phyloP scores from a whole-genome alignment of 23 red algal genomes.

The Gracilaria gracilis region DNA sequence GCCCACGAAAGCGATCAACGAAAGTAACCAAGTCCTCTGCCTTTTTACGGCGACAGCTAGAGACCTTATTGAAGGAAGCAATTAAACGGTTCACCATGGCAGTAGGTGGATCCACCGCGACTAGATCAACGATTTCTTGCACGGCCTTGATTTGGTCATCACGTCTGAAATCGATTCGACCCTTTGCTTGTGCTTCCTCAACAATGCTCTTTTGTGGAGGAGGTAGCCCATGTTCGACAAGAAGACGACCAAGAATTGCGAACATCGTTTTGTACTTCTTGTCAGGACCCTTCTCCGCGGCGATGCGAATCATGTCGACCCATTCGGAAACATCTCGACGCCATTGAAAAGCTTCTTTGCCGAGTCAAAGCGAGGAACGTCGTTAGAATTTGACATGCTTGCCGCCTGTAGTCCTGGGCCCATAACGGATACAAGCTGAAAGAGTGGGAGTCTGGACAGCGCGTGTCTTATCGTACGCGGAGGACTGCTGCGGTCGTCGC shows the following conservation, averaged over 20 bases:
- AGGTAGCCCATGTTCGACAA: background rate
- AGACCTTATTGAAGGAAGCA: slow-evolving; percentile 41
- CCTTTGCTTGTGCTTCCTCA: slow-evolving; percentile 24
- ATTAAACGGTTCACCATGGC: slow-evolving; percentile 34
- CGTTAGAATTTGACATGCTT: too few relatives aligned
- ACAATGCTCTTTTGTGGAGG: slow-evolving; percentile 20
- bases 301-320: slow-evolving; percentile 14
- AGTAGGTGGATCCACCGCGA: slow-evolving; percentile 39
- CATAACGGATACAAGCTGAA: too few relatives aligned
- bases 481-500: too few relatives aligned
- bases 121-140: slow-evolving; percentile 24
- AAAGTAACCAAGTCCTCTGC: slow-evolving; percentile 19
- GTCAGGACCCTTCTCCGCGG: slow-evolving; percentile 15
- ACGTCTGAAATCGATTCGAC: background rate
- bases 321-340: background rate
- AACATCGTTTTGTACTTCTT: slow-evolving; percentile 17
- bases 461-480: too few relatives aligned
- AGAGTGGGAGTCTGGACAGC: too few relatives aligned
- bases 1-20: slow-evolving; percentile 23
- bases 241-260: slow-evolving; percentile 23
- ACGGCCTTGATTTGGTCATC: slow-evolving; percentile 21
- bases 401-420: too few relatives aligned
- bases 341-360: too few relatives aligned
- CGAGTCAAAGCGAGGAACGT: too few relatives aligned
- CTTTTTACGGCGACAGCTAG: background rate